Evolutionary conservation across 257 asterid genomes (phyloP).

Genomic region (Coffea canephora): DNA sequence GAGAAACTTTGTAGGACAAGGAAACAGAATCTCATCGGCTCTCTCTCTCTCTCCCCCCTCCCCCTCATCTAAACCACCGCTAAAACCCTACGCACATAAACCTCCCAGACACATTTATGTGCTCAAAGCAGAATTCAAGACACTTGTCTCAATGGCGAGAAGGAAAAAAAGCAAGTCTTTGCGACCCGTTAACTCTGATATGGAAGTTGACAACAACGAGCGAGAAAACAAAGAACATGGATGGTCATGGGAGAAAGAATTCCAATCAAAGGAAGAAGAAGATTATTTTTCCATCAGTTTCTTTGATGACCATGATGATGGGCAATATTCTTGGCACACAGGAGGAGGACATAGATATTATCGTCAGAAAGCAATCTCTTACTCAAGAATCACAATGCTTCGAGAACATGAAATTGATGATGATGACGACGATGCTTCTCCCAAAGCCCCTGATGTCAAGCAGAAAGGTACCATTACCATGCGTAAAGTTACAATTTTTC

Average conservation of each 20-base stretch:
- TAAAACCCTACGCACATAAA: neutral
- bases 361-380: neutral
- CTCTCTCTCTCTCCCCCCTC: no score
- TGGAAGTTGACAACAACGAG: neutral
- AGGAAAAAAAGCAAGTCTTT: neutral
- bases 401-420: neutral
- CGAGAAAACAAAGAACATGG: neutral
- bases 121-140: neutral
- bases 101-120: neutral
- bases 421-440: neutral
- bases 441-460: neutral
- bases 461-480: neutral
- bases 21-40: neutral
- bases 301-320: no score
- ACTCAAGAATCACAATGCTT: neutral
- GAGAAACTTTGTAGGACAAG: neutral
- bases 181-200: neutral
- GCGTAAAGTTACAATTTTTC: neutral
- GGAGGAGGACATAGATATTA: neutral
- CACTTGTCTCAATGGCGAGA: neutral
- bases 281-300: neutral
- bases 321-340: neutral
- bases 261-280: neutral
- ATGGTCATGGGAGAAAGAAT: neutral
- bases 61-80: neutral